Evolutionary conservation across 768 basidiomycete species (phyloP).

Genomic region (Suillus plorans): DNA sequence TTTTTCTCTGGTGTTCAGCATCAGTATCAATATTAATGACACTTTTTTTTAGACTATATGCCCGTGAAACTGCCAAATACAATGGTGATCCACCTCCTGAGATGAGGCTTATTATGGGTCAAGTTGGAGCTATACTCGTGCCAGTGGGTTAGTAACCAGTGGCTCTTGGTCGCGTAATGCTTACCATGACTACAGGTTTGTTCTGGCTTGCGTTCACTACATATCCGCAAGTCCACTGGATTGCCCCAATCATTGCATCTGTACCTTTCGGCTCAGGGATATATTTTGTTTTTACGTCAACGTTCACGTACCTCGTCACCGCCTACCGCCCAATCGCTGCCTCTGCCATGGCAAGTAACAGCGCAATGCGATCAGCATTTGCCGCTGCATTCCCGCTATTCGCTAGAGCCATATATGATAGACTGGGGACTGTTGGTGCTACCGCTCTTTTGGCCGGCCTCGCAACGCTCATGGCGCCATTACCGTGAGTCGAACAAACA

Average conservation of each 20-base stretch:
- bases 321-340: slow-evolving; percentile 52
- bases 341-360: slow-evolving; percentile 70
- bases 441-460: slow-evolving; percentile 73
- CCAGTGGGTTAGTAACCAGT: slow-evolving; percentile 47
- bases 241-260: slow-evolving; percentile 44
- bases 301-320: slow-evolving; percentile 59
- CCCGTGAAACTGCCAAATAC: slow-evolving; percentile 36
- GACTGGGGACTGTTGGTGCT: slow-evolving; percentile 67
- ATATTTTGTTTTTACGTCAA: slow-evolving; percentile 65
- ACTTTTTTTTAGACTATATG: slow-evolving; percentile 34
- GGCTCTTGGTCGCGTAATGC: not conserved
- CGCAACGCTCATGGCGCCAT: slow-evolving; percentile 57
- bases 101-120: slow-evolving; percentile 61
- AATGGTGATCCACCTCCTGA: slow-evolving; percentile 62
- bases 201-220: slow-evolving; percentile 60
- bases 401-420: slow-evolving; percentile 48
- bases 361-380: slow-evolving; percentile 45
- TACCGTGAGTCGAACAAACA: slow-evolving; percentile 47
- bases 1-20: not conserved
- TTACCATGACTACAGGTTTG: slow-evolving; percentile 29
- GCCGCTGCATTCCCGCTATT: slow-evolving; percentile 55
- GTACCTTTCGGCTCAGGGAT: slow-evolving; percentile 54
- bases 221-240: slow-evolving; percentile 46
- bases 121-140: slow-evolving; percentile 64
- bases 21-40: not conserved